Conservation (phyloP, 2,329 filamentous ascomycete species). For the Neonectria sp. region DNA sequence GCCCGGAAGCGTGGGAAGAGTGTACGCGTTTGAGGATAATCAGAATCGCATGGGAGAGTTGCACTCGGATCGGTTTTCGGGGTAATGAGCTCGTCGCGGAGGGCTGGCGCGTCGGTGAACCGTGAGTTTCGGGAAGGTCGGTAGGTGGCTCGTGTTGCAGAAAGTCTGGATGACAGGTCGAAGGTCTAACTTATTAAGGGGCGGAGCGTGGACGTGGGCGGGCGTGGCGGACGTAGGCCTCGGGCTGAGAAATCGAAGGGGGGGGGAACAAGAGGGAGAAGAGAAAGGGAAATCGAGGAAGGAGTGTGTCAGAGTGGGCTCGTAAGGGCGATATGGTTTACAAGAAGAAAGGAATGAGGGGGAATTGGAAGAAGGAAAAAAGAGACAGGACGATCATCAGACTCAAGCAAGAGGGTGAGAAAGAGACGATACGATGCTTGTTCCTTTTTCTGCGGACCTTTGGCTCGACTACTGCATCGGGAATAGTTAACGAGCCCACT, state of each 20-base stretch:
- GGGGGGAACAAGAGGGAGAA: constrained; percentile 21
- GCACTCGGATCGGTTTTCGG: constrained; percentile 16
- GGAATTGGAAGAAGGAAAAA: constrained; percentile 19
- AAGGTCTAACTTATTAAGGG: constrained; percentile 34
- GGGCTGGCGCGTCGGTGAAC: constrained; percentile 37
- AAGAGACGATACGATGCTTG: constrained; percentile 33
- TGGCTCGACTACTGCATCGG: constrained; percentile 23
- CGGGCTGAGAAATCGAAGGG: constrained; percentile 28
- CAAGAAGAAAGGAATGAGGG: constrained; percentile 39
- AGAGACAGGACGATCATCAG: constrained; percentile 24
- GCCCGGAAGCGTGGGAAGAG: constrained; percentile 21
- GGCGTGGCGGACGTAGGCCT: constrained; percentile 11
- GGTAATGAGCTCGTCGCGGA: constrained; percentile 25
- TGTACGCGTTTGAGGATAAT: constrained; percentile 25
- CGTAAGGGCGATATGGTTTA: constrained; percentile 12
- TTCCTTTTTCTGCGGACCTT: constrained; percentile 31
- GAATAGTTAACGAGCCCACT: constrained; percentile 29
- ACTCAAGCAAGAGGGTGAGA: constrained; percentile 29
- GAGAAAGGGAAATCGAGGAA: constrained; percentile 27
- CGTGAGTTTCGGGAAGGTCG: constrained; percentile 45
- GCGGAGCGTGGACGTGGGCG: constrained; percentile 30
- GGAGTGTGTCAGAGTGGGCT: constrained; percentile 26
- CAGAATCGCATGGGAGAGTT: constrained; percentile 20
- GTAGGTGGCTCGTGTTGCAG: constrained; percentile 46
- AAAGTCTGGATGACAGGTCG: constrained; percentile 37